Percentiles rank a stretch among this genome's conserved stretches.
Evolutionary conservation across 2,329 filamentous ascomycete genomes (phyloP).

Genomic region (Penicillium sp.): DNA sequence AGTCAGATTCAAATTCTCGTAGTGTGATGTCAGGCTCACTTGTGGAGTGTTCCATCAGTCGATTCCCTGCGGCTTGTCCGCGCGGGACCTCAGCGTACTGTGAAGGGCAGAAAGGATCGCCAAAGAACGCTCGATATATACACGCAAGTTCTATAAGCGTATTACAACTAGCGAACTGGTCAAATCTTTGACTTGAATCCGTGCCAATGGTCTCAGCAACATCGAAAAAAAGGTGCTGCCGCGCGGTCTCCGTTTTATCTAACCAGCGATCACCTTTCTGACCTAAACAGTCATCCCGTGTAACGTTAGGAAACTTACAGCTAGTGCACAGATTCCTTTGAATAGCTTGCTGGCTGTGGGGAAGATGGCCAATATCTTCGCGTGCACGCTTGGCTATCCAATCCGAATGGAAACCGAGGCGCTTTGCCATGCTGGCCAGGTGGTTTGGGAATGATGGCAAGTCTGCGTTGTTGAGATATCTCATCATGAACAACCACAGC

Average conservation of each 20-base stretch:
- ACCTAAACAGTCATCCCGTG: not conserved
- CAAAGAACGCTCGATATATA: slow-evolving; percentile 2
- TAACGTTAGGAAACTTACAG: not conserved
- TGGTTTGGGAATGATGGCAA: not conserved
- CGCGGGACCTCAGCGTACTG: not conserved
- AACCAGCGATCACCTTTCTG: not conserved
- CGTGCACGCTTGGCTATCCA: not conserved
- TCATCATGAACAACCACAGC: slow-evolving; percentile 1
- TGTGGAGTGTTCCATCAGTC: too few relatives aligned
- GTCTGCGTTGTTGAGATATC: not conserved
- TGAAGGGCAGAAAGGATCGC: not conserved
- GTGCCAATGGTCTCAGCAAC: not conserved
- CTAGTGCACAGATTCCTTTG: too few relatives aligned
- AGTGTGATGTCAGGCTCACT: too few relatives aligned
- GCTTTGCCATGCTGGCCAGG: not conserved
- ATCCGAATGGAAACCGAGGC: not conserved
- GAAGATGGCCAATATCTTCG: not conserved
- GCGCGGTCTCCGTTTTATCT: not conserved
- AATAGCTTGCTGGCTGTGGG: too few relatives aligned
- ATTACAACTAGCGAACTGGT: not conserved
- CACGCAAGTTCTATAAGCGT: not conserved
- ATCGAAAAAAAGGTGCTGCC: not conserved
- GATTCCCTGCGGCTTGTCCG: too few relatives aligned
- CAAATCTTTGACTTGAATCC: not conserved
- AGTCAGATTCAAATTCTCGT: too few relatives aligned